phyloP scores from a whole-genome alignment of 2,329 filamentous ascomycete genomes.

The Calonectria ilicicola region DNA sequence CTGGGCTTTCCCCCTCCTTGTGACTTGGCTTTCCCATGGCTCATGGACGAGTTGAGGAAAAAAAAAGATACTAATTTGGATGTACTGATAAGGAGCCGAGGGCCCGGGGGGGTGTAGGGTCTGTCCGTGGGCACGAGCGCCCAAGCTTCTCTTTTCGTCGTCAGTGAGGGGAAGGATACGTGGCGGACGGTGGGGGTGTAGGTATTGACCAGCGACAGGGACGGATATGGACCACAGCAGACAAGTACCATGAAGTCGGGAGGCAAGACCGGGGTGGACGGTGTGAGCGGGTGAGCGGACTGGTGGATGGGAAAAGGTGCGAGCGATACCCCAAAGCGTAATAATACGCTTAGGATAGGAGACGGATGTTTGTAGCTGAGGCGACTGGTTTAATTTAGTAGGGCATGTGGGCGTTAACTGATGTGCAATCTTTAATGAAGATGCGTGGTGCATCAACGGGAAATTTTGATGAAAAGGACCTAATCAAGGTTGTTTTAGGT shows the following conservation, averaged over 20 bases:
- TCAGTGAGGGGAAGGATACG: neutral
- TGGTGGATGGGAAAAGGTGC: neutral
- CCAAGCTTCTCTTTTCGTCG: constrained; percentile 1
- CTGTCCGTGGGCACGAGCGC: constrained; percentile 2
- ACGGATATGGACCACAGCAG: constrained; percentile 8
- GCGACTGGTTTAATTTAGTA: neutral
- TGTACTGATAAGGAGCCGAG: constrained; percentile 44
- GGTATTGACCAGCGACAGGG: constrained; percentile 11
- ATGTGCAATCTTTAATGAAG: neutral
- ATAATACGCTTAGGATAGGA: constrained; percentile 12
- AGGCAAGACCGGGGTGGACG: constrained; percentile 6
- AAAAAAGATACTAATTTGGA: constrained; percentile 30
- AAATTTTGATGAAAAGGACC: neutral
- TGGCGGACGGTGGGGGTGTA: constrained; percentile 12
- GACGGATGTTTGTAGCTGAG: neutral
- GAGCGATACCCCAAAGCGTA: constrained; percentile 17
- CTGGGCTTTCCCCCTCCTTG: neutral
- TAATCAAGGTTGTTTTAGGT: constrained; percentile 22
- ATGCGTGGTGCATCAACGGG: neutral
- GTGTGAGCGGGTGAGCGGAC: neutral
- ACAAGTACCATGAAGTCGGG: constrained; percentile 21
- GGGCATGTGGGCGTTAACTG: neutral
- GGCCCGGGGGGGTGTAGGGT: constrained; percentile 27
- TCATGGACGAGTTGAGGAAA: constrained; percentile 16
- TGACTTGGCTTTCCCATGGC: constrained; percentile 17